Conservation (phyloP, 1,139 yeast species). For the Diutina neorugosa region DNA sequence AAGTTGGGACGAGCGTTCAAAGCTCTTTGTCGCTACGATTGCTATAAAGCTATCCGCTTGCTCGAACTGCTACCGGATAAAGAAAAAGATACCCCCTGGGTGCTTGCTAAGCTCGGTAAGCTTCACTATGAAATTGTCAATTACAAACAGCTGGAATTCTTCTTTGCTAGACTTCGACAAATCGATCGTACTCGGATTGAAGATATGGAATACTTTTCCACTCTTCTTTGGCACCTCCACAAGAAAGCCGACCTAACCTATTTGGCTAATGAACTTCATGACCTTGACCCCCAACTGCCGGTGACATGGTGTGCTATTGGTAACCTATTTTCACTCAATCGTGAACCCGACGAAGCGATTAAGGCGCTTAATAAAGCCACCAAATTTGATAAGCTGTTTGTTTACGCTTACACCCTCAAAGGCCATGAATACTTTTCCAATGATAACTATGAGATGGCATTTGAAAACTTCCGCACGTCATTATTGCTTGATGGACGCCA, state of each 20-base stretch:
- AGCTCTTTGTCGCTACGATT: constrained; percentile 58
- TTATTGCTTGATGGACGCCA: constrained; percentile 69
- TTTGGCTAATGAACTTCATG: constrained; percentile 72
- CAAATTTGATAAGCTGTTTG: constrained; percentile 55
- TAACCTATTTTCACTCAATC: constrained; percentile 68
- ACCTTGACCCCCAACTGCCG: constrained; percentile 51
- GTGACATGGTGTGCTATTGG: constrained; percentile 93
- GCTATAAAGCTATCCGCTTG: constrained; percentile 66
- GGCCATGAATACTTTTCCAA: constrained; percentile 88
- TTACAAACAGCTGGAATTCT: constrained; percentile 62
- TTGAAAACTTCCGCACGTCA: constrained; percentile 72
- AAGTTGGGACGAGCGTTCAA: constrained; percentile 56
- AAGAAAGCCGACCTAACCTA: constrained; percentile 71
- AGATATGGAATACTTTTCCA: constrained; percentile 88
- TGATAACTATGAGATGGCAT: constrained; percentile 86
- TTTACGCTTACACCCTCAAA: constrained; percentile 84
- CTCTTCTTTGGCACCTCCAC: constrained; percentile 86
- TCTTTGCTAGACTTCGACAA: constrained; percentile 49
- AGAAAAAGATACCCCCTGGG: constrained; percentile 78
- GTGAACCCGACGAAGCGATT: constrained; percentile 87
- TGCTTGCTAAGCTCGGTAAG: constrained; percentile 65
- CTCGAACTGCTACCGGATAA: constrained; percentile 50
- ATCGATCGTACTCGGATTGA: constrained; percentile 70
- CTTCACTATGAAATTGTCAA: constrained; percentile 81
- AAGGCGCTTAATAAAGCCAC: constrained; percentile 77